Evolutionary conservation across 768 basidiomycete species (phyloP).

Genomic region (Collybia sordida): DNA sequence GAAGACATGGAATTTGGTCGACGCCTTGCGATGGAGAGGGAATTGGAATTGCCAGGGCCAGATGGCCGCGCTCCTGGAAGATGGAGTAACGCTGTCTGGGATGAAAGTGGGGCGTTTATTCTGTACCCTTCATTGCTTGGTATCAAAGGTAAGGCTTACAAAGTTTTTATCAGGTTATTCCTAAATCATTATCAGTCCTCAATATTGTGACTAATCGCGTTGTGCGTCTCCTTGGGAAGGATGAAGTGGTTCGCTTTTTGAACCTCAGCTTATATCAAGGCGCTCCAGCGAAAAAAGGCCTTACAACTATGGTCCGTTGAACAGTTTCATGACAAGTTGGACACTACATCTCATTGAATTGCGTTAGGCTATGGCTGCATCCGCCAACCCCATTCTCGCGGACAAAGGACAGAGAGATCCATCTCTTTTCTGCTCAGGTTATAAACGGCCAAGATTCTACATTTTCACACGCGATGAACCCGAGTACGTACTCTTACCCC

Average conservation of each 20-base stretch:
- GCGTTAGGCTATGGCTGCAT: constrained; percentile 86
- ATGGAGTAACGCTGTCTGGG: constrained; percentile 94
- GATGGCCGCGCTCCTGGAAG: constrained; percentile 72
- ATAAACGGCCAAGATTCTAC: constrained; percentile 91
- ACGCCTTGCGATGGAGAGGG: constrained; percentile 88
- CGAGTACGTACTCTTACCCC: constrained; percentile 55
- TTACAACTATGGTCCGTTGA: constrained; percentile 75
- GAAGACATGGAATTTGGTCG: constrained; percentile 99
- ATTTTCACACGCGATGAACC: constrained; percentile 90
- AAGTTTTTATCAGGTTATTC: background rate
- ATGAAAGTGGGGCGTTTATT: constrained; percentile 94
- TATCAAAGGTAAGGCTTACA: constrained; percentile 71
- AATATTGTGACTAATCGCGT: constrained; percentile 95
- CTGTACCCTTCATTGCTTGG: constrained; percentile 93
- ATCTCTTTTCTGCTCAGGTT: constrained; percentile 89
- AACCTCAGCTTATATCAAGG: constrained; percentile 93
- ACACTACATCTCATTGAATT: constrained; percentile 5
- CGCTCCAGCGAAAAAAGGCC: constrained; percentile 78
- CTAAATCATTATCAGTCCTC: constrained; percentile 57
- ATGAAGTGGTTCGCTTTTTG: constrained; percentile 89
- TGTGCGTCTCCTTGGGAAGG: constrained; percentile 84
- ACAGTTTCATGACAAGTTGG: background rate
- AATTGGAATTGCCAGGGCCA: constrained; percentile 80
- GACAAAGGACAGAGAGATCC: constrained; percentile 86
- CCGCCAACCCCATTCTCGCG: constrained; percentile 91